Conservation (phyloP, 768 basidiomycete species). For the Amanita fuliginea region DNA sequence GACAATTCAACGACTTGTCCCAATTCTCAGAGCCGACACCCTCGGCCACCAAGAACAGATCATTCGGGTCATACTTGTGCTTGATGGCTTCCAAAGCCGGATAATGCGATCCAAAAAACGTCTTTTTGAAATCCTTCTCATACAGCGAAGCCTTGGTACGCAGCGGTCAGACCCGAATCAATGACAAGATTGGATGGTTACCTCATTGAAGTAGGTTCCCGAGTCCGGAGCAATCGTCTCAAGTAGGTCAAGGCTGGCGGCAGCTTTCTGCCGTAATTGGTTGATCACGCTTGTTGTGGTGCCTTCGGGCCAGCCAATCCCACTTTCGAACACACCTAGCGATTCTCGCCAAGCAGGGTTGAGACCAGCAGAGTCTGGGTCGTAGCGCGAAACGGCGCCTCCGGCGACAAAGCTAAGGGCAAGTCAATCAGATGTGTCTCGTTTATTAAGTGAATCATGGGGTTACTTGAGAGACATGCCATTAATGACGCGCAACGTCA, state of each 20-base stretch:
- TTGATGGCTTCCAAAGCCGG: conserved; percentile 29
- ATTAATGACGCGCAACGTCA: conserved; percentile 11
- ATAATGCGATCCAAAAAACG: conserved; percentile 38
- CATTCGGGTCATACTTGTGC: conserved; percentile 29
- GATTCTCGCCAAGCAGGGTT: conserved; percentile 40
- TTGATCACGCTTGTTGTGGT: not conserved
- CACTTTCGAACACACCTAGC: conserved; percentile 17
- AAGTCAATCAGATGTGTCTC: not conserved
- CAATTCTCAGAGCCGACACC: conserved; percentile 46
- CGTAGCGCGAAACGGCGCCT: conserved; percentile 21
- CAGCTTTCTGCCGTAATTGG: conserved; percentile 7
- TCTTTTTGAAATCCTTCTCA: conserved; percentile 26
- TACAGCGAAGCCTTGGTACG: conserved; percentile 28
- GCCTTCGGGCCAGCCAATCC: conserved; percentile 16
- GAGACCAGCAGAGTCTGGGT: conserved; percentile 27
- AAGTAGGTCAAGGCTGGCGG: conserved; percentile 10
- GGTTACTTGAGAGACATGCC: conserved; percentile 13
- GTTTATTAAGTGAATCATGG: too few species aligned
- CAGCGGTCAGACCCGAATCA: not conserved
- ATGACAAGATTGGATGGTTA: not conserved
- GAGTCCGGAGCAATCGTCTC: not conserved
- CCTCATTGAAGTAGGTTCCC: not conserved
- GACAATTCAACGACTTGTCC: conserved; percentile 17
- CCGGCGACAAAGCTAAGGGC: not conserved
- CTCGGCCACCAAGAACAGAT: conserved; percentile 30